A percentile compares a stretch with the other conserved stretches of the same genome.
Conservation (phyloP, 441 rosid species). For the Adansonia gregorii region DNA sequence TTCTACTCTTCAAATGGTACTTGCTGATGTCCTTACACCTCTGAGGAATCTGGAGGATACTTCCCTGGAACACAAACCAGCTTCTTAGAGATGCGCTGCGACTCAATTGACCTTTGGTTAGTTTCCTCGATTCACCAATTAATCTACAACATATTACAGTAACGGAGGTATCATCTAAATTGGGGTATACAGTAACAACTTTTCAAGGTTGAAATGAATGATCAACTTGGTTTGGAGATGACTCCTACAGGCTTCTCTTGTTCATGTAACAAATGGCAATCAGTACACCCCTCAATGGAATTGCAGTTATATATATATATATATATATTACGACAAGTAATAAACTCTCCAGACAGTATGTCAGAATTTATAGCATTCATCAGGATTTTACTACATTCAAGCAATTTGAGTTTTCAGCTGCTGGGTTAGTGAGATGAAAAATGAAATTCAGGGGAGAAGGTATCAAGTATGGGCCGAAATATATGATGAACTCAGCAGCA, state of each 20-base stretch:
- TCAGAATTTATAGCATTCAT: neutral
- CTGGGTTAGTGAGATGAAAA: neutral
- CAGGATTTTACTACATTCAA: conserved; percentile 16
- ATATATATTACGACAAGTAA: neutral
- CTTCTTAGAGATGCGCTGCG: conserved; percentile 34
- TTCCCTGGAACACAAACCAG: conserved; percentile 16
- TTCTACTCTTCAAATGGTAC: conserved; percentile 59
- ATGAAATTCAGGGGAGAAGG: conserved; percentile 12
- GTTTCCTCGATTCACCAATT: too few species aligned
- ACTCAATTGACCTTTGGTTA: too few species aligned
- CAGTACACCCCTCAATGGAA: neutral
- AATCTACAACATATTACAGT: too few species aligned
- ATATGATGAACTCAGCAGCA: neutral
- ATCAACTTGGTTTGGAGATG: neutral
- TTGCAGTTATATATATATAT: neutral
- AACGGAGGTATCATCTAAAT: conserved; percentile 5
- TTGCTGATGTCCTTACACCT: conserved; percentile 57
- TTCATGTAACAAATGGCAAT: neutral
- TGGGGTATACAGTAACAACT: neutral
- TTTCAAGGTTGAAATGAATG: too few species aligned
- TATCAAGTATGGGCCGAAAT: neutral
- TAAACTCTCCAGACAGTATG: neutral
- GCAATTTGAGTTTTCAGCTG: neutral
- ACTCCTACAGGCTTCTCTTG: neutral
- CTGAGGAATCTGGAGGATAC: conserved; percentile 43